phyloP scores from a whole-genome alignment of 1,284 basidiomycete genomes.

The Tranzscheliella williamsii region DNA sequence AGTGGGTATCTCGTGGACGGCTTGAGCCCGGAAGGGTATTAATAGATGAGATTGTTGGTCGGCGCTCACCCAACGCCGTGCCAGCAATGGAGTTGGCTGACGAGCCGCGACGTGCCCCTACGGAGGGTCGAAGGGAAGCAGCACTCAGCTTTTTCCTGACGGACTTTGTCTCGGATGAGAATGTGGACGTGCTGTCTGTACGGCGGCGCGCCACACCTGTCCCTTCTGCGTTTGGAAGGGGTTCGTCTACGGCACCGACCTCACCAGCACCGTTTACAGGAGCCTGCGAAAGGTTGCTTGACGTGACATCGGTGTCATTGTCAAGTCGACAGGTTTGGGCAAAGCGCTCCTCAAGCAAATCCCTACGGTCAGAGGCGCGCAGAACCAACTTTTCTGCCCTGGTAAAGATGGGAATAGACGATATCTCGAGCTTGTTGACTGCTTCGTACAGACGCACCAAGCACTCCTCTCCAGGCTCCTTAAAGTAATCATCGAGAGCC shows the following conservation, averaged over 20 bases:
- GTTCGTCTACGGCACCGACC: too few species aligned
- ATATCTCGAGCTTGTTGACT: constrained; percentile 87
- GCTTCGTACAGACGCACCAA: constrained; percentile 86
- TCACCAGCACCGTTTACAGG: too few species aligned
- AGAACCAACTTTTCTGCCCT: constrained; percentile 84
- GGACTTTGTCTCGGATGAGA: constrained; percentile 30
- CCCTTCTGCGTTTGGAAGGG: too few species aligned
- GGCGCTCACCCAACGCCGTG: constrained; percentile 5
- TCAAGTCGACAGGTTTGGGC: too few species aligned
- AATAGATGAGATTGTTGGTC: constrained; percentile 3
- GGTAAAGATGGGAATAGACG: constrained; percentile 74
- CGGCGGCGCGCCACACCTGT: constrained; percentile 11
- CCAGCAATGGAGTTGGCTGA: constrained; percentile 25
- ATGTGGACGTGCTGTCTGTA: constrained; percentile 28
- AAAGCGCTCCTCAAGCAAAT: constrained; percentile 79
- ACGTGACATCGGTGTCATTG: too few species aligned
- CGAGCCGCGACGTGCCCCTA: constrained; percentile 26
- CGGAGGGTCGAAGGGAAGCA: constrained; percentile 19
- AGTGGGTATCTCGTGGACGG: constrained; percentile 78
- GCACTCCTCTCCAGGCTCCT: constrained; percentile 81
- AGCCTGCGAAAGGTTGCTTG: too few species aligned
- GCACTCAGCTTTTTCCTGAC: constrained; percentile 32
- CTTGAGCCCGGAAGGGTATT: constrained; percentile 10
- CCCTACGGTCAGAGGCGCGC: constrained; percentile 78
- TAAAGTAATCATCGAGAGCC: constrained; percentile 93